These are phyloP conservation scores for Angophora floribunda DNA, from an alignment of 345 rosid genomes.

Conservation along the genomic window DNA sequence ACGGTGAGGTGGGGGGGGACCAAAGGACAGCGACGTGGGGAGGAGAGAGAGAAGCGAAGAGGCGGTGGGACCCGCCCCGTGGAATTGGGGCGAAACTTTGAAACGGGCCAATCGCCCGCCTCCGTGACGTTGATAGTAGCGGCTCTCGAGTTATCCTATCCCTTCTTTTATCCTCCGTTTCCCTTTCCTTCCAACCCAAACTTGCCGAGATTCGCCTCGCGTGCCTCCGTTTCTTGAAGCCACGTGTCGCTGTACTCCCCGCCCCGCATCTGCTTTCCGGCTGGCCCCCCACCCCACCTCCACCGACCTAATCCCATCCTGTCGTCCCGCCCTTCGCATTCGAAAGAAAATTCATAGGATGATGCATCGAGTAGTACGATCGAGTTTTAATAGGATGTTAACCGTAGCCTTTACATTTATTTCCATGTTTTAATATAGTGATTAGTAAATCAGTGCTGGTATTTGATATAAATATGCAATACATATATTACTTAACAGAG, in stretches of 20 bases:
- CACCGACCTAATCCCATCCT: neutral
- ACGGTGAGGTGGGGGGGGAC: neutral
- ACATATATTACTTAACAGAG: no score
- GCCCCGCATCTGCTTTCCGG: neutral
- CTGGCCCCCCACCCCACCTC: neutral
- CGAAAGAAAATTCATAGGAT: neutral
- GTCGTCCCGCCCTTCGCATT: neutral
- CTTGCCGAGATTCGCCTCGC: neutral
- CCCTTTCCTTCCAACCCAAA: neutral
- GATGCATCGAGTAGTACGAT: neutral
- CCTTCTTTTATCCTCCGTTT: neutral
- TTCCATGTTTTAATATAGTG: neutral
- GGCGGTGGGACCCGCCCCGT: neutral
- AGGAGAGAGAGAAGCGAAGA: neutral
- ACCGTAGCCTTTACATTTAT: neutral
- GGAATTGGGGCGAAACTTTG: neutral
- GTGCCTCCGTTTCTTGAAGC: neutral
- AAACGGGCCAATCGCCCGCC: neutral
- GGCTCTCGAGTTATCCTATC: neutral
- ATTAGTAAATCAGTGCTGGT: neutral
- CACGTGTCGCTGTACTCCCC: neutral
- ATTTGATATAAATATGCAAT: neutral
- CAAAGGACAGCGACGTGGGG: neutral
- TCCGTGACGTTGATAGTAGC: neutral
- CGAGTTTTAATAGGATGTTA: neutral